Percentiles rank a stretch among this genome's conserved stretches.
phyloP scores from a whole-genome alignment of 2,329 filamentous ascomycete species.

The Diaporthe eres region DNA sequence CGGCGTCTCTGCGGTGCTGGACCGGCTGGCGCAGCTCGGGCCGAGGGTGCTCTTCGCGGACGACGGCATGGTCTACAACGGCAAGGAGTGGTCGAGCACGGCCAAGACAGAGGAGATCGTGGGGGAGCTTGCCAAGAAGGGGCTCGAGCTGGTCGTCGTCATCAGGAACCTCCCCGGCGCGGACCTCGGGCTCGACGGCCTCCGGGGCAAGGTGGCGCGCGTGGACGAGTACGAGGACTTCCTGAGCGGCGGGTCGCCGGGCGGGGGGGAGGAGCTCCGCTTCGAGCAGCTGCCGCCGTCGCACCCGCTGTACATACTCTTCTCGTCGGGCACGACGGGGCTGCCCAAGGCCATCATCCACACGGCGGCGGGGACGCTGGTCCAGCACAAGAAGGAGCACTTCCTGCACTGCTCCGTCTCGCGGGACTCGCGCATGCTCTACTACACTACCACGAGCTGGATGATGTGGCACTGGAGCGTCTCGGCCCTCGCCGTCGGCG shows the following conservation, averaged over 20 bases:
- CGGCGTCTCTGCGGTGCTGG: slow-evolving; percentile 90
- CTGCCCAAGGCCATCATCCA: slow-evolving; percentile 95
- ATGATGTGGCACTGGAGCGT: slow-evolving; percentile 99
- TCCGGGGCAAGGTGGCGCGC: slow-evolving; percentile 56
- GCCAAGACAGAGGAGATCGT: slow-evolving; percentile 86
- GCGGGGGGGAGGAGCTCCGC: slow-evolving; percentile 61
- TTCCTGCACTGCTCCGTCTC: slow-evolving; percentile 86
- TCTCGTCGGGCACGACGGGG: slow-evolving; percentile 90
- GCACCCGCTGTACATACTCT: slow-evolving; percentile 94
- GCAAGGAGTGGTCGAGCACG: slow-evolving; percentile 85
- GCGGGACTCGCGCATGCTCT: slow-evolving; percentile 82
- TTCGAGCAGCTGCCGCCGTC: slow-evolving; percentile 88
- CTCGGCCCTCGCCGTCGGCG: slow-evolving; percentile 85
- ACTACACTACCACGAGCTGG: slow-evolving; percentile 96
- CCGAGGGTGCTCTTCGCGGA: slow-evolving; percentile 89
- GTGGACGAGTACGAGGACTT: slow-evolving; percentile 63
- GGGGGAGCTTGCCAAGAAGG: slow-evolving; percentile 69
- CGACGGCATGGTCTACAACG: slow-evolving; percentile 91
- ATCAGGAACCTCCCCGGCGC: slow-evolving; percentile 74
- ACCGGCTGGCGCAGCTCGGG: slow-evolving; percentile 87
- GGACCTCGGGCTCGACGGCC: slow-evolving; percentile 58
- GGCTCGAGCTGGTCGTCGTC: slow-evolving; percentile 79
- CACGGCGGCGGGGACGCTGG: slow-evolving; percentile 87
- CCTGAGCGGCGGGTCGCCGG: slow-evolving; percentile 55
- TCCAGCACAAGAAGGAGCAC: slow-evolving; percentile 98